These are phyloP conservation scores for Talaromyces pinophilus DNA, from an alignment of 2,329 filamentous ascomycete species.

Conservation along the genomic window DNA sequence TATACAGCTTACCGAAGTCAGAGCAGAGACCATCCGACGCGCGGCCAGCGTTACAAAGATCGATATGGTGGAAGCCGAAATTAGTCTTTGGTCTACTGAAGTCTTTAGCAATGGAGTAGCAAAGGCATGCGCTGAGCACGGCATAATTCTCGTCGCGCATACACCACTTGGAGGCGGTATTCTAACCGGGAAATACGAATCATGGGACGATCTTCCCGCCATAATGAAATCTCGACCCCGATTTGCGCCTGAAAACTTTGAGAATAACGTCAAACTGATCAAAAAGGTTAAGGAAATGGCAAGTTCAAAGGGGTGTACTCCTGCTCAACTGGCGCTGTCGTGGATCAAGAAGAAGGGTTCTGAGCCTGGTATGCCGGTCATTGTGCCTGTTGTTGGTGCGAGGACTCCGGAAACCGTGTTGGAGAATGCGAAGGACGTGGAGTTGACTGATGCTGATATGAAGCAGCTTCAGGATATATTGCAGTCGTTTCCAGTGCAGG, in stretches of 20 bases:
- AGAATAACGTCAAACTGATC: constrained; percentile 53
- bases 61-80: constrained; percentile 61
- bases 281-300: constrained; percentile 50
- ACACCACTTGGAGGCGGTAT: constrained; percentile 62
- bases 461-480: constrained; percentile 16
- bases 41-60: constrained; percentile 56
- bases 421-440: constrained; percentile 45
- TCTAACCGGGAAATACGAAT: constrained; percentile 53
- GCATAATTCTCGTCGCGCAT: constrained; percentile 61
- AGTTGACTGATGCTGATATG: constrained; percentile 47
- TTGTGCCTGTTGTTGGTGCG: constrained; percentile 41
- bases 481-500: constrained; percentile 16
- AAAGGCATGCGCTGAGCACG: constrained; percentile 57
- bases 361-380: constrained; percentile 49
- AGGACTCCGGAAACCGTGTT: constrained; percentile 34
- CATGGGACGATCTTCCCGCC: constrained; percentile 49
- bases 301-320: constrained; percentile 43
- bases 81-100: constrained; percentile 59
- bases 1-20: constrained; percentile 47
- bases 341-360: constrained; percentile 52
- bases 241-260: constrained; percentile 54
- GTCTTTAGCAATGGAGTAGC: constrained; percentile 62
- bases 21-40: constrained; percentile 47
- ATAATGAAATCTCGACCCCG: constrained; percentile 51
- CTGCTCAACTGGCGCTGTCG: constrained; percentile 52